These are phyloP conservation scores for Myxozyma mucilagina DNA, from an alignment of 805 yeast genomes.

Conservation along the genomic window DNA sequence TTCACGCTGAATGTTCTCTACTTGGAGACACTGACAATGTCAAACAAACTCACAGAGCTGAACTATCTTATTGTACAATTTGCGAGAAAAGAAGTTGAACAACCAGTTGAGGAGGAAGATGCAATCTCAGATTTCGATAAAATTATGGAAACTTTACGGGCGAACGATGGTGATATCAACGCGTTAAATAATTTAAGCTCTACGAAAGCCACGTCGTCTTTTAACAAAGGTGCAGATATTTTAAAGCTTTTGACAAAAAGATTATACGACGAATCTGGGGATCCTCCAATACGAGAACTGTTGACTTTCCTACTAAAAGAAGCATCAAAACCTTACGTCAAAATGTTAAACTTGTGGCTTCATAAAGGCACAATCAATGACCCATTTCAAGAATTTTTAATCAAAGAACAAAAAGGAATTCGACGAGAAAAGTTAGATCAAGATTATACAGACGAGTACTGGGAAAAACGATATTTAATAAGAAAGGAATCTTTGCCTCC, in stretches of 20 bases:
- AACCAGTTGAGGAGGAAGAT: slow-evolving; percentile 40
- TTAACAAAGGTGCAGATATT: slow-evolving; percentile 71
- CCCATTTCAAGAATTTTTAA: slow-evolving; percentile 77
- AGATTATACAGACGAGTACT: slow-evolving; percentile 43
- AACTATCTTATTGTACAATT: slow-evolving; percentile 58
- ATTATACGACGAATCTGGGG: slow-evolving; percentile 64
- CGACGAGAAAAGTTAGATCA: slow-evolving; percentile 35
- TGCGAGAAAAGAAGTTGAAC: slow-evolving; percentile 36
- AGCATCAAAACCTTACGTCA: slow-evolving; percentile 63
- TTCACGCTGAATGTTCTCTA: slow-evolving; percentile 65
- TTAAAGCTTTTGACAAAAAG: slow-evolving; percentile 61
- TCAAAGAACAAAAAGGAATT: slow-evolving; percentile 45
- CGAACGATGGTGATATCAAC: slow-evolving; percentile 38
- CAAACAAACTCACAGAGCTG: slow-evolving; percentile 52
- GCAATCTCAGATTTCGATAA: slow-evolving; percentile 45
- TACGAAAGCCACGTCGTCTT: slow-evolving; percentile 32
- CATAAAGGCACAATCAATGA: slow-evolving; percentile 71
- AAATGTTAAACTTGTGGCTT: slow-evolving; percentile 79
- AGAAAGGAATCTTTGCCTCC: slow-evolving; percentile 72
- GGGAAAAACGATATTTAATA: slow-evolving; percentile 61
- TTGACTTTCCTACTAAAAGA: slow-evolving; percentile 54
- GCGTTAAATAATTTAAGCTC: slow-evolving; percentile 26
- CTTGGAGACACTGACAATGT: slow-evolving; percentile 46
- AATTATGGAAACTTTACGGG: slow-evolving; percentile 47
- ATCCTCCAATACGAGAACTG: slow-evolving; percentile 54